A percentile compares a stretch with the other conserved stretches of the same genome.
phyloP scores from a whole-genome alignment of 2,329 filamentous ascomycete genomes.

The Trichoderma polysporum region DNA sequence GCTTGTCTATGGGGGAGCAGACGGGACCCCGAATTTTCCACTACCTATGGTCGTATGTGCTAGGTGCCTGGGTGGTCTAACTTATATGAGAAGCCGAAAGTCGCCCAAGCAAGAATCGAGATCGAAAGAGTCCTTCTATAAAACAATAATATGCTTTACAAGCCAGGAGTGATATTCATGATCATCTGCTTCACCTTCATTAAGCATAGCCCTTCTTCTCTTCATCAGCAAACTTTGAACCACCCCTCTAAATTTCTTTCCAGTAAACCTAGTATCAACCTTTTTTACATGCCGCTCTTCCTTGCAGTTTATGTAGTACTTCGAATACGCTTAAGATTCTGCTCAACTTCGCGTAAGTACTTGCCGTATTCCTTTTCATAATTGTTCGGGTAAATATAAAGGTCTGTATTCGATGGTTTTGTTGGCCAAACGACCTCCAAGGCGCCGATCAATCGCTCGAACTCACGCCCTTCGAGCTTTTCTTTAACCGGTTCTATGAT shows the following conservation, averaged over 20 bases:
- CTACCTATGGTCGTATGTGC: too few relatives aligned
- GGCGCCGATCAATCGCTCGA: background rate
- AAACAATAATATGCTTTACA: background rate
- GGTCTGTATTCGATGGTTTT: background rate
- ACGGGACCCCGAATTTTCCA: too few relatives aligned
- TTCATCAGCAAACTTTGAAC: background rate
- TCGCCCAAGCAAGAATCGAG: background rate
- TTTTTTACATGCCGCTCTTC: background rate
- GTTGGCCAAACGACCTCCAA: background rate
- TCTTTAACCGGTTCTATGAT: background rate
- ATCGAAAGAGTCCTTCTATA: background rate
- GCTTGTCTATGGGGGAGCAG: too few relatives aligned
- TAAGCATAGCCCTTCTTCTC: background rate
- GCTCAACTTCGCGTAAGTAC: background rate
- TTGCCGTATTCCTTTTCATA: background rate
- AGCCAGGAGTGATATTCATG: background rate
- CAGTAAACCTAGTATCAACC: background rate
- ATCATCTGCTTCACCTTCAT: background rate
- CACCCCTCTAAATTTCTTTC: background rate
- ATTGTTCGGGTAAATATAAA: background rate
- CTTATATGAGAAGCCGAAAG: too few relatives aligned
- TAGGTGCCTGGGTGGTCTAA: too few relatives aligned
- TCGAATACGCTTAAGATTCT: background rate
- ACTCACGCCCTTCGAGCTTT: background rate
- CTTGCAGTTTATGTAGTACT: background rate